Evolutionary conservation across 2,329 filamentous ascomycete genomes (phyloP), one percentile per base, ranked within the genome.

Genomic region (Colletotrichum graminicola): DNA sequence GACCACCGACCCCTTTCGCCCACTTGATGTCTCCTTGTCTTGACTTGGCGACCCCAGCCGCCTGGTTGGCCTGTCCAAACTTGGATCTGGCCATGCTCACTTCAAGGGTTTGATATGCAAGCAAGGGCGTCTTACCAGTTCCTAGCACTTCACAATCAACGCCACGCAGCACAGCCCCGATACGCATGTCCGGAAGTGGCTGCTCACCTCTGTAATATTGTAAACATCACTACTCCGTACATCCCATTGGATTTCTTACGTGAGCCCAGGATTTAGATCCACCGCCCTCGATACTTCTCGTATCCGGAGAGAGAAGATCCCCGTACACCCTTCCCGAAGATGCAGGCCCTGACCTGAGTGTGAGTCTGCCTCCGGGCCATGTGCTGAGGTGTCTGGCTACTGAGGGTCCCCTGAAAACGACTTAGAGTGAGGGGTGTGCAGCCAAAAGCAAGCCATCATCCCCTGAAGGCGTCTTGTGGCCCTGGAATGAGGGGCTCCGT

Each of bases 391-490:
- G 68, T 65, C 68, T 71, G 64, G 68, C 39, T 68, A 29, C 60
- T 43, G 39, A 63, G 52, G 36, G 29, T 68, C 52, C 59, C 57
- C 64, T 62, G 65, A 59, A 62, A 68, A 63, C 65, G 59, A 63
- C 59, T 61, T 64, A 54, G 52, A 64, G 65, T 68, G 68, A 72
- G 59, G 65, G 60, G 69, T 39, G 47, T 12, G 39, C 65, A 68
- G 65, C 59, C 47, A 65, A 64, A 69, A 72, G 60, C 69, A 45
- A 72, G 65, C 69, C 51, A 72, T 69, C 65, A 69, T 34, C 52
- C 65, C 59, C 60, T 49, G 69, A 61, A 68, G 65, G 29, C 66
- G 69, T 69, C 65, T 51, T 47, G 47, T 41, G 12, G 59, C 69
- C 59, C 47, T 68, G 65, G 65, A 63, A 71, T 68, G 69, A 60